phyloP scores from a whole-genome alignment of 139 green algal species.

The Deuterostichococcus epilithicus region DNA sequence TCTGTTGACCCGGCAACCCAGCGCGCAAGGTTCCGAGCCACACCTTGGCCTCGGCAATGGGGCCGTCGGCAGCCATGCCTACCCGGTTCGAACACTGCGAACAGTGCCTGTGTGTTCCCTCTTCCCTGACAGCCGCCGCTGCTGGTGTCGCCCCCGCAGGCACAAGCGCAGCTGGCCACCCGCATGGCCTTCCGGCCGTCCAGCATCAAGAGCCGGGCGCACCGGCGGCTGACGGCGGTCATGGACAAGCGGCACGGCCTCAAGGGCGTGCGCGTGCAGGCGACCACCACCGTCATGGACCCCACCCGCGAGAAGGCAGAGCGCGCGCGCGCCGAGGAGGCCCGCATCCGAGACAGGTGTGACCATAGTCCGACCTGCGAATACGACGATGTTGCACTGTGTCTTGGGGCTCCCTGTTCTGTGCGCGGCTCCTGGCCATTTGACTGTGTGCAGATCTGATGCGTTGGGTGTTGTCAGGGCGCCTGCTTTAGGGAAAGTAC shows the following conservation, averaged over 20 bases:
- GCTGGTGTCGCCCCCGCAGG: slow-evolving; percentile 38
- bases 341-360: slow-evolving; percentile 27
- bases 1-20: no score
- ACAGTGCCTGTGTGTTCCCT: background rate
- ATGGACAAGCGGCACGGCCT: slow-evolving; percentile 37
- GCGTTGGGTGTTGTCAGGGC: no score
- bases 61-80: no score
- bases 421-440: no score
- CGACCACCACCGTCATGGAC: slow-evolving; percentile 36
- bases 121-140: no score
- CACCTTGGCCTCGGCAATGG: no score
- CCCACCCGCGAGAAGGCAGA: slow-evolving; percentile 30
- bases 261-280: slow-evolving; percentile 24
- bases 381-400: background rate
- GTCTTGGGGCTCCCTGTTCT: background rate
- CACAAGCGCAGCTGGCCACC: slow-evolving; percentile 54
- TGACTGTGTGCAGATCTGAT: no score
- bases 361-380: background rate
- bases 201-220: slow-evolving; percentile 50
- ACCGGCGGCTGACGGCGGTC: slow-evolving; percentile 50
- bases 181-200: slow-evolving; percentile 65
- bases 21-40: no score
- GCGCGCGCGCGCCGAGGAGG: slow-evolving; percentile 34
- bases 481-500: no score
- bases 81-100: background rate